Conservation (phyloP, 768 basidiomycete species). For the Russula sp. region DNA sequence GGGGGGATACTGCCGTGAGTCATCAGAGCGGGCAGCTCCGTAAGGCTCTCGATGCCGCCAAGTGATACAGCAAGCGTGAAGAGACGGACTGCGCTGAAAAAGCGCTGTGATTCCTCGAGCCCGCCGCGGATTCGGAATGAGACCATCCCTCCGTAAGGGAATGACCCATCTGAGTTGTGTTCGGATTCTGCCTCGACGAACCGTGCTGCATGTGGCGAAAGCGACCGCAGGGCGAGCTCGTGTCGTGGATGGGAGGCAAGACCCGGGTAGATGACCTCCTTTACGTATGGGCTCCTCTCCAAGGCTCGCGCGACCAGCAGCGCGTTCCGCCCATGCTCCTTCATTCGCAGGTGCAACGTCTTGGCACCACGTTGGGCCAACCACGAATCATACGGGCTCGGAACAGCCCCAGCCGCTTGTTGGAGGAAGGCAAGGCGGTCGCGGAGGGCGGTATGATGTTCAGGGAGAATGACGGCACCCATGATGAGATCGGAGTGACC, state of each 20-base stretch:
- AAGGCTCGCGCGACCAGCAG: slow-evolving; percentile 65
- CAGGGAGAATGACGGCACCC: slow-evolving; percentile 71
- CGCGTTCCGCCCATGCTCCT: slow-evolving; percentile 79
- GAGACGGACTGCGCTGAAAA: slow-evolving; percentile 56
- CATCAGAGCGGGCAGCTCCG: slow-evolving; percentile 84
- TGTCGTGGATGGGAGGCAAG: slow-evolving; percentile 60
- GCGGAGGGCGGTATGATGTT: slow-evolving; percentile 40
- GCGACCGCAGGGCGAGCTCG: slow-evolving; percentile 50
- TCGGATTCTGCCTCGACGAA: slow-evolving; percentile 42
- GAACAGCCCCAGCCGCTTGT: slow-evolving; percentile 80
- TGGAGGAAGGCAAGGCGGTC: slow-evolving; percentile 77
- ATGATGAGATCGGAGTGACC: slow-evolving; percentile 93
- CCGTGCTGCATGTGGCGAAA: slow-evolving; percentile 61
- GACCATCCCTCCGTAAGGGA: slow-evolving; percentile 91
- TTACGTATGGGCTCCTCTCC: slow-evolving; percentile 48
- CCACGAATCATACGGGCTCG: slow-evolving; percentile 84
- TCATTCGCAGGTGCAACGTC: slow-evolving; percentile 85
- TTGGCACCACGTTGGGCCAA: slow-evolving; percentile 86
- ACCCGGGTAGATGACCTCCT: slow-evolving; percentile 83
- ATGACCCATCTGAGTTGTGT: slow-evolving; percentile 39
- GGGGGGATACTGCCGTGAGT: slow-evolving; percentile 76
- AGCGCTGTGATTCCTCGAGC: slow-evolving; percentile 48
- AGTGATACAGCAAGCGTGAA: slow-evolving; percentile 84
- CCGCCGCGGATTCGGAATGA: slow-evolving; percentile 57
- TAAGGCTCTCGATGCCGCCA: slow-evolving; percentile 88